Conservation (phyloP, 1,284 basidiomycete species). For the Heterobasidion occidentale region DNA sequence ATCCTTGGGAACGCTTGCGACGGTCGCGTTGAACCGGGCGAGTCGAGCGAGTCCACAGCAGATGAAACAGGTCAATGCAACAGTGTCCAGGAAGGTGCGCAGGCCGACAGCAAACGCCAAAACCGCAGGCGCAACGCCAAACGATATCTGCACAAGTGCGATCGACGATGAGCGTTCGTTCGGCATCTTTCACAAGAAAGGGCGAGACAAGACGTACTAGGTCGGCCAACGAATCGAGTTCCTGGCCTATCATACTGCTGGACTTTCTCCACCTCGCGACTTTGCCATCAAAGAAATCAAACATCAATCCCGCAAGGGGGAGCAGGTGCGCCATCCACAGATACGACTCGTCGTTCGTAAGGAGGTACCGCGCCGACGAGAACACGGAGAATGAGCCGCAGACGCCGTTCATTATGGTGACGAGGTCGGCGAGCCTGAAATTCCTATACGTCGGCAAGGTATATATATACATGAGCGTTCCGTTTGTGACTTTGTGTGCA, state of each 20-base stretch:
- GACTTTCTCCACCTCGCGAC: slow-evolving; percentile 96
- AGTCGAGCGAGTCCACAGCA: slow-evolving; percentile 95
- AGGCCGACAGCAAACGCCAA: slow-evolving; percentile 90
- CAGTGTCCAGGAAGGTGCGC: slow-evolving; percentile 82
- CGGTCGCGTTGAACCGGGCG: slow-evolving; percentile 97
- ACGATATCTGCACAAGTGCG: slow-evolving; percentile 65
- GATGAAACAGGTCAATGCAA: slow-evolving; percentile 85
- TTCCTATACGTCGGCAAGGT: slow-evolving; percentile 51
- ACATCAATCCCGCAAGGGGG: slow-evolving; percentile 94
- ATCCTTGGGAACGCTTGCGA: slow-evolving; percentile 91
- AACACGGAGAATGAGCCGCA: slow-evolving; percentile 96
- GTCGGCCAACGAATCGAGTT: slow-evolving; percentile 95
- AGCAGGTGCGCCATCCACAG: slow-evolving; percentile 84
- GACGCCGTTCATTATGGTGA: slow-evolving; percentile 99
- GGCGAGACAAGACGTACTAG: slow-evolving; percentile 47
- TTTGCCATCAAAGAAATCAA: slow-evolving; percentile 97
- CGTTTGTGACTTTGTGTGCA: background rate
- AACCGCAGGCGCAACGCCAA: slow-evolving; percentile 93
- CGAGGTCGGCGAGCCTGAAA: slow-evolving; percentile 95
- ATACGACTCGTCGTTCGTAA: slow-evolving; percentile 75
- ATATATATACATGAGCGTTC: background rate
- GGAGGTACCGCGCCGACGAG: slow-evolving; percentile 83
- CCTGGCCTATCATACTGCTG: slow-evolving; percentile 95
- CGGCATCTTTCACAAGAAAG: slow-evolving; percentile 7
- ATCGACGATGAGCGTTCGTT: background rate